Percentiles rank a stretch among this genome's conserved stretches.
phyloP scores from a whole-genome alignment of 2,329 filamentous ascomycete genomes.

The Penicillium brevicompactum region DNA sequence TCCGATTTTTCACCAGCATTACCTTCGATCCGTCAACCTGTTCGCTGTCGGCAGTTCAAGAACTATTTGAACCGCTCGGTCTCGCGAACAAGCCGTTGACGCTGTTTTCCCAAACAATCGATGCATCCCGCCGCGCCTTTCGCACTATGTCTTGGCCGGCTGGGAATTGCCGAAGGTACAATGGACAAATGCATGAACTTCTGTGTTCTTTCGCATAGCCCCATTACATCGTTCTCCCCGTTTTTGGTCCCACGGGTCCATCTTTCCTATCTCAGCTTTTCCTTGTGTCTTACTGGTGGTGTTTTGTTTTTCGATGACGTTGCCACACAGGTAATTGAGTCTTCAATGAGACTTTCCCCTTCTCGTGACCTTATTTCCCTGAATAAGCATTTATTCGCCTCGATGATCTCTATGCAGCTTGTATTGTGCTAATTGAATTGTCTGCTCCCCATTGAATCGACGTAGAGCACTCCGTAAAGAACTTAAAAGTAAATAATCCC shows the following conservation, averaged over 20 bases:
- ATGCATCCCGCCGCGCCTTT: not conserved
- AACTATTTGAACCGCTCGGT: constrained; percentile 3
- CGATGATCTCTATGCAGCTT: constrained; percentile 13
- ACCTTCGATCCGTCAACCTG: constrained; percentile 6
- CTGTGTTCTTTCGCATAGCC: constrained; percentile 10
- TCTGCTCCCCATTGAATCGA: not conserved
- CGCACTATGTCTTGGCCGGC: not conserved
- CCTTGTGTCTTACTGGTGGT: constrained; percentile 17
- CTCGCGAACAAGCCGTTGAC: not conserved
- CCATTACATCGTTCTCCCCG: constrained; percentile 19
- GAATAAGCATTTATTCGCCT: constrained; percentile 11
- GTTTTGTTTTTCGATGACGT: constrained; percentile 24
- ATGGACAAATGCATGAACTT: constrained; percentile 5
- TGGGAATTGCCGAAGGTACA: constrained; percentile 10
- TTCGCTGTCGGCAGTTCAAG: constrained; percentile 9
- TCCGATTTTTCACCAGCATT: constrained; percentile 16
- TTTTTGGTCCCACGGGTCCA: constrained; percentile 23
- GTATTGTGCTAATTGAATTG: constrained; percentile 14
- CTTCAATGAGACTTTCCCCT: constrained; percentile 8
- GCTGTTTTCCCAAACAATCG: not conserved
- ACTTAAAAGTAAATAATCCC: not conserved
- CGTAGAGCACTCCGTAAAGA: not conserved
- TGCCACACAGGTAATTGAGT: constrained; percentile 9
- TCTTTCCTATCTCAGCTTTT: constrained; percentile 17
- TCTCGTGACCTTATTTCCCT: constrained; percentile 16